Percentiles rank a stretch among this genome's conserved stretches.
Evolutionary conservation across 768 basidiomycete species (phyloP).

Genomic region (Mycena albidolilacea): DNA sequence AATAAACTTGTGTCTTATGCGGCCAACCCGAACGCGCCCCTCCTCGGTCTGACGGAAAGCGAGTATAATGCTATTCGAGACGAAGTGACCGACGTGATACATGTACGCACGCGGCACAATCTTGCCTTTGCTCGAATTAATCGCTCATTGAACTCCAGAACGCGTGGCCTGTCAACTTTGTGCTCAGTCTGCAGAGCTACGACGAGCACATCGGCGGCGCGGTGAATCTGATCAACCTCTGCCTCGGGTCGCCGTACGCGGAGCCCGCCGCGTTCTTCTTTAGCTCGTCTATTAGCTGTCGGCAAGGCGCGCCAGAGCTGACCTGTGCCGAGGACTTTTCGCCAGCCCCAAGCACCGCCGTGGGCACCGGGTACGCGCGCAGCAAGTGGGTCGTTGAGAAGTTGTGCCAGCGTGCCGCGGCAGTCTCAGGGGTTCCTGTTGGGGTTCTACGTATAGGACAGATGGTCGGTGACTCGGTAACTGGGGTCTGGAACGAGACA

Average conservation of each 20-base stretch:
- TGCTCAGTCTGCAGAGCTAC: conserved; percentile 56
- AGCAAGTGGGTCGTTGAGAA: conserved; percentile 72
- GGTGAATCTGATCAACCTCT: conserved; percentile 65
- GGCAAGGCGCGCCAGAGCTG: conserved; percentile 51
- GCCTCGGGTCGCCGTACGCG: conserved; percentile 53
- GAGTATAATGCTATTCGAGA: conserved; percentile 54
- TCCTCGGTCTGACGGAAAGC: conserved; percentile 56
- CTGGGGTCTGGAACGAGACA: conserved; percentile 69
- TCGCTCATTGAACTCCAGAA: conserved; percentile 50
- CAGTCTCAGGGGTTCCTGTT: conserved; percentile 45
- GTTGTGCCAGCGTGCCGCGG: conserved; percentile 60
- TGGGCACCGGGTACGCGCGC: conserved; percentile 54
- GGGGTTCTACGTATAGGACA: conserved; percentile 67
- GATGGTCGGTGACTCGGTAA: conserved; percentile 65
- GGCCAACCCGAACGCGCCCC: conserved; percentile 55
- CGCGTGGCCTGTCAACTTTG: conserved; percentile 73
- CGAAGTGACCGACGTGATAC: conserved; percentile 61
- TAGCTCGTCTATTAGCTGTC: conserved; percentile 62
- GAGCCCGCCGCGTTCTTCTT: conserved; percentile 63
- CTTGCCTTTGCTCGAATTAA: background rate
- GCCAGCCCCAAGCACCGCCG: conserved; percentile 50
- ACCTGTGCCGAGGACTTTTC: conserved; percentile 53
- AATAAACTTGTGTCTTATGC: conserved; percentile 57
- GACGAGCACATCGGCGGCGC: conserved; percentile 63
- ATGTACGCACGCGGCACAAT: conserved; percentile 47